phyloP scores from a whole-genome alignment of 345 rosid genomes.

The Citrus unshiu region DNA sequence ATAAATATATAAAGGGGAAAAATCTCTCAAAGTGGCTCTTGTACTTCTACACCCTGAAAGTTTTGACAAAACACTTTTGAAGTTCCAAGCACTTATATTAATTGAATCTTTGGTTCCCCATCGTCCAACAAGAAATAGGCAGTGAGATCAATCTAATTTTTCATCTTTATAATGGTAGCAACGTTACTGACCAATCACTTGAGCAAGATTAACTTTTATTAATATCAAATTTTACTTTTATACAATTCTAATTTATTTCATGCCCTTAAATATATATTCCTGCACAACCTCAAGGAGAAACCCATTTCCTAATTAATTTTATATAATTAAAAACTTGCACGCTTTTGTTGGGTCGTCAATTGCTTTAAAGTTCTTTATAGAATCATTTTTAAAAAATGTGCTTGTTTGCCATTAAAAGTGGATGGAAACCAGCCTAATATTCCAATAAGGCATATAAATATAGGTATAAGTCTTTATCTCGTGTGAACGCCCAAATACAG shows the following conservation, averaged over 20 bases:
- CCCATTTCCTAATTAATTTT: not conserved
- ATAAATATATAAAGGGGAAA: not conserved
- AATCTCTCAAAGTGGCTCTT: not conserved
- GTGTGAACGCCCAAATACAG: not conserved
- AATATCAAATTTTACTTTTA: not conserved
- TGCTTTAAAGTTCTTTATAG: not conserved
- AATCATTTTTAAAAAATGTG: not conserved
- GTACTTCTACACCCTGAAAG: not conserved
- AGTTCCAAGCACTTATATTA: not conserved
- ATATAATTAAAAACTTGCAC: not conserved
- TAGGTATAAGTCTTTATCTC: not conserved
- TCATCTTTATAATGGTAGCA: too few relatives aligned
- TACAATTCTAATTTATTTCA: not conserved
- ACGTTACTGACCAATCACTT: not conserved
- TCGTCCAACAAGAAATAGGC: not conserved
- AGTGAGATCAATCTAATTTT: too few relatives aligned
- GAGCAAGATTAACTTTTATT: not conserved
- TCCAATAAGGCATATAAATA: conserved; percentile 1
- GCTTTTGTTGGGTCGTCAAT: not conserved
- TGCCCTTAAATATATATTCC: too few relatives aligned
- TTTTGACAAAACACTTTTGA: not conserved
- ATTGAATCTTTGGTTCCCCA: not conserved
- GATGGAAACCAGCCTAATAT: conserved; percentile 13
- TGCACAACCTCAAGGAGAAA: not conserved
- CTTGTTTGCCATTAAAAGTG: not conserved